Evolutionary conservation across 176 grass and related monocot species (phyloP), one percentile per base, ranked within the genome.

Genomic region (Pontederia paniculata): DNA sequence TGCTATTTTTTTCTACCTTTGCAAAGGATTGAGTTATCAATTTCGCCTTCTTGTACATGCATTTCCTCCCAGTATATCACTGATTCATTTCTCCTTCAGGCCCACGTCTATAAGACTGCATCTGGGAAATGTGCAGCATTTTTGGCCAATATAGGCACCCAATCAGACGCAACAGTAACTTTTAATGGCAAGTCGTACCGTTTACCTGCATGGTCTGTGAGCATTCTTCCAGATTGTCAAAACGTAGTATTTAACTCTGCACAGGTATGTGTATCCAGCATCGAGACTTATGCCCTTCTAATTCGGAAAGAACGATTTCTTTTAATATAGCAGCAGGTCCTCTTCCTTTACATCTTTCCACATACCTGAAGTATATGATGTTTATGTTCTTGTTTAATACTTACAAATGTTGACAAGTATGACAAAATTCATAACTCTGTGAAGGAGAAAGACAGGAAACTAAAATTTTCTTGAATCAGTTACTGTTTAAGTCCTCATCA

Each of bases 191-290:
- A 75, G 11, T 62, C 70, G 10, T 98, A 91, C 67, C 65, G 72
- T 10, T 81, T 98, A 74, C 83, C 86, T 4, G 86, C 83, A 10
- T 98, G 93, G 93, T 98, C 86, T 20, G 93, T 98, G 45, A 98
- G 93, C 80, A 79, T 98, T 80, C 83, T 98, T 70, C 93, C 93
- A 63, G 87, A 98, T 76, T 98, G 93, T 78, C 80, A 82, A 66
- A 91, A 98, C 80, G 93, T 98, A 45, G 80, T 82, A 14, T 75
- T 87, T 9, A 98, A 98, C 72, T 84, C 86, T 7, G 93, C 93
- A 43, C 93, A 98, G 83, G 93, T 96, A 74, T 48, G 12, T 19
- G 20, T 43, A 51, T 43, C 50, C 12, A 21, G 42, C 12, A 20
- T 20, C 22, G 12, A 16, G 49, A 23, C 17, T 64, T 9, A 44